Evolutionary conservation across 257 asterid species (phyloP).

Genomic region (Przewalskia tangutica): DNA sequence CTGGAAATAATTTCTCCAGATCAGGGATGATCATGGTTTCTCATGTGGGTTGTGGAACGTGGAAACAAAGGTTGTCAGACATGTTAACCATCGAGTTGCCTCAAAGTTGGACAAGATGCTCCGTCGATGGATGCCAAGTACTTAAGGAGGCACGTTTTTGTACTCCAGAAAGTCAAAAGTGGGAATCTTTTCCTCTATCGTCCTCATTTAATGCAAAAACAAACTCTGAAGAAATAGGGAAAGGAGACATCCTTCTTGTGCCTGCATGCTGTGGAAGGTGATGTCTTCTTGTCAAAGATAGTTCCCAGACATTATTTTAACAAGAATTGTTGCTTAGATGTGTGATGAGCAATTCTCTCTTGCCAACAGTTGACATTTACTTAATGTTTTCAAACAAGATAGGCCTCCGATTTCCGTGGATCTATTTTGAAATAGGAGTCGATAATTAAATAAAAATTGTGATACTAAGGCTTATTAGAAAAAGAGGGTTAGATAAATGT

Average conservation of each 20-base stretch:
- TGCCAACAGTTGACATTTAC: background rate
- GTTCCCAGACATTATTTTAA: background rate
- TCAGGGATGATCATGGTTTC: slow-evolving; percentile 74
- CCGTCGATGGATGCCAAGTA: slow-evolving; percentile 44
- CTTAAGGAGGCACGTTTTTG: slow-evolving; percentile 54
- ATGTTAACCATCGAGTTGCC: slow-evolving; percentile 9
- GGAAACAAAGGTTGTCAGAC: slow-evolving; percentile 48
- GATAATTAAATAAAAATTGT: background rate
- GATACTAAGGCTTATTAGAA: background rate
- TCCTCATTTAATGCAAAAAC: slow-evolving; percentile 42
- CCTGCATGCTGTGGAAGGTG: slow-evolving; percentile 94
- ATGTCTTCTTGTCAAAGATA: slow-evolving; percentile 2
- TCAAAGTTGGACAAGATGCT: slow-evolving; percentile 63
- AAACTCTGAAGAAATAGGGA: slow-evolving; percentile 34
- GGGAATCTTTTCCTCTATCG: slow-evolving; percentile 85
- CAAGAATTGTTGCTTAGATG: background rate
- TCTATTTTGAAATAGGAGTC: background rate
- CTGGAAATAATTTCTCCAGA: slow-evolving; percentile 21
- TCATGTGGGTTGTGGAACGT: slow-evolving; percentile 84
- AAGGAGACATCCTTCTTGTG: slow-evolving; percentile 56
- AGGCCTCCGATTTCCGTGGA: slow-evolving; percentile 4
- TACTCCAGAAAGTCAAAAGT: slow-evolving; percentile 79
- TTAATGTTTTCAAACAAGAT: slow-evolving; percentile 10
- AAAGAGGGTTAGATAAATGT: background rate
- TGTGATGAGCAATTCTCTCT: background rate